Evolutionary conservation across 2,329 filamentous ascomycete genomes (phyloP).

Genomic region (Fusarium continuum): DNA sequence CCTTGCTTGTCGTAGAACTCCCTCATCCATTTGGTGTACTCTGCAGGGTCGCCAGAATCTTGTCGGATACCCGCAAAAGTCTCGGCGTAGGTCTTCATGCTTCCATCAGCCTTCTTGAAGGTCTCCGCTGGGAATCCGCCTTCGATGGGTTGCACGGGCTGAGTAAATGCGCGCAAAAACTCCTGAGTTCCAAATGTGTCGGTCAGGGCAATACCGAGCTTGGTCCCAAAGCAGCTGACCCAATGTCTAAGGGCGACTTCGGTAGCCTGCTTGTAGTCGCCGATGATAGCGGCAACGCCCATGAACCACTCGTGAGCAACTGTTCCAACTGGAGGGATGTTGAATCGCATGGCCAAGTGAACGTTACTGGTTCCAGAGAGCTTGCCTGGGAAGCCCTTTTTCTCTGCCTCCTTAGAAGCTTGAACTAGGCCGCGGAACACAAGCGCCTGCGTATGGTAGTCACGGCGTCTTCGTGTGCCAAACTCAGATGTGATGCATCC

Average conservation of each 20-base stretch:
- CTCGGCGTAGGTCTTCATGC: slow-evolving; percentile 75
- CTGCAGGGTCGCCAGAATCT: slow-evolving; percentile 85
- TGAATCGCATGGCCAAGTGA: slow-evolving; percentile 94
- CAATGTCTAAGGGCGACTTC: slow-evolving; percentile 87
- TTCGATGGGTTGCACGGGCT: slow-evolving; percentile 62
- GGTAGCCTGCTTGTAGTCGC: slow-evolving; percentile 85
- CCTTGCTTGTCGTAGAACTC: slow-evolving; percentile 81
- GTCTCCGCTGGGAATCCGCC: slow-evolving; percentile 54
- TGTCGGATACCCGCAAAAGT: slow-evolving; percentile 86
- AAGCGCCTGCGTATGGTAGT: slow-evolving; percentile 94
- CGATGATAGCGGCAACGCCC: slow-evolving; percentile 91
- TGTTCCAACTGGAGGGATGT: slow-evolving; percentile 84
- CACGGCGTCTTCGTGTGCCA: slow-evolving; percentile 85
- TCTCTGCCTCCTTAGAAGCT: slow-evolving; percentile 75
- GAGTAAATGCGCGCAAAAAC: slow-evolving; percentile 86
- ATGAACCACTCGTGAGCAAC: slow-evolving; percentile 99
- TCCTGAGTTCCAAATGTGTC: slow-evolving; percentile 95
- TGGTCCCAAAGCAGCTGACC: slow-evolving; percentile 88
- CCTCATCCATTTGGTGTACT: slow-evolving; percentile 81
- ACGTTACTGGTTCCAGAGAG: slow-evolving; percentile 95
- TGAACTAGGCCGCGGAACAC: slow-evolving; percentile 87
- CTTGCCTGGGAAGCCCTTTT: slow-evolving; percentile 73
- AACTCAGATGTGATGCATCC: slow-evolving; percentile 95
- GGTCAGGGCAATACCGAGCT: slow-evolving; percentile 88
- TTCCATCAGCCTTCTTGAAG: slow-evolving; percentile 52